Percentiles rank a stretch among this genome's conserved stretches.
phyloP scores from a whole-genome alignment of 345 rosid genomes.

The Acer negundo region DNA sequence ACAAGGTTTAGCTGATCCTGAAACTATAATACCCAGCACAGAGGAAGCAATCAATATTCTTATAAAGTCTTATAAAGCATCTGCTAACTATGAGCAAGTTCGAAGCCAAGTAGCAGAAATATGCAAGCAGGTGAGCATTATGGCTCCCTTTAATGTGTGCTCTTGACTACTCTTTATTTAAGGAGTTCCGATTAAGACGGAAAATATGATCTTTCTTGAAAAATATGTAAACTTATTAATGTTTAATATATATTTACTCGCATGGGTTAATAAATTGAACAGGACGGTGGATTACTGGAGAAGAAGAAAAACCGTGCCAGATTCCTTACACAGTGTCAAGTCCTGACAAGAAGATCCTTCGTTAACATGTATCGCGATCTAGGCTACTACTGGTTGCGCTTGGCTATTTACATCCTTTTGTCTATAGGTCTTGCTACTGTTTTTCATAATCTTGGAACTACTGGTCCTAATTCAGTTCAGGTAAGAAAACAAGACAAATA shows the following conservation, averaged over 20 bases:
- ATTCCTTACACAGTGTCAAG: conserved; percentile 42
- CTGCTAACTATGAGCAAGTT: conserved; percentile 32
- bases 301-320: conserved; percentile 32
- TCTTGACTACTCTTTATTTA: no score
- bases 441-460: conserved; percentile 29
- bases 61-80: conserved; percentile 41
- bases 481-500: conserved; percentile 1
- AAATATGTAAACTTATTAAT: no score
- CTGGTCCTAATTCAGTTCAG: conserved; percentile 22
- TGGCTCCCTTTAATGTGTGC: no score
- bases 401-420: conserved; percentile 42
- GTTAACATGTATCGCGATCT: conserved; percentile 64
- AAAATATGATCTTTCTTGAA: no score
- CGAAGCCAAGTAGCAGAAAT: conserved; percentile 28
- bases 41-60: conserved; percentile 48
- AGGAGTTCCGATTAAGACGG: no score
- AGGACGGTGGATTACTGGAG: conserved; percentile 27
- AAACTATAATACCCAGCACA: conserved; percentile 9
- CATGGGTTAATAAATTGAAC: not conserved
- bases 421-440: conserved; percentile 44
- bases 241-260: not conserved
- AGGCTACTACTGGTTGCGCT: conserved; percentile 65
- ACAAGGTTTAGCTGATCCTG: conserved; percentile 28
- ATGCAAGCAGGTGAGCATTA: conserved; percentile 28
- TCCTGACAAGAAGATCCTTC: conserved; percentile 51